phyloP scores from a whole-genome alignment of 192 early-diverging fungal genomes.

The Dissophora globulifera region DNA sequence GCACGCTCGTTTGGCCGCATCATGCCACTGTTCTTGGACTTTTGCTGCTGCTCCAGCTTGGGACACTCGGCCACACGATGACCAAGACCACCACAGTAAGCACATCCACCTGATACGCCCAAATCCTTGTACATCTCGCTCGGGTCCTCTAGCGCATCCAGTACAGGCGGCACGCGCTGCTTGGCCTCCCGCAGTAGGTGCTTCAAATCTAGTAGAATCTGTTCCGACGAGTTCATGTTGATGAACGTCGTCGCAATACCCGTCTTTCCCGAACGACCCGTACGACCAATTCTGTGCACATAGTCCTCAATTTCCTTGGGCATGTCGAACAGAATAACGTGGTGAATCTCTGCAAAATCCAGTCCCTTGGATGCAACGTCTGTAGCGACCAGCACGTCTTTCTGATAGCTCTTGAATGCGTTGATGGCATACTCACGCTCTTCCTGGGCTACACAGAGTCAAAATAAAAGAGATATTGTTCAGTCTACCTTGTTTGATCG shows the following conservation, averaged over 20 bases:
- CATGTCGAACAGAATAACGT: slow-evolving; percentile 99
- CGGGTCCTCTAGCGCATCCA: slow-evolving; percentile 89
- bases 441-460: slow-evolving; percentile 76
- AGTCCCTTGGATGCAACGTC: slow-evolving; percentile 97
- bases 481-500: no score
- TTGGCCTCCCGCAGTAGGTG: slow-evolving; percentile 91
- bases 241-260: slow-evolving; percentile 98
- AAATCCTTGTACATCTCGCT: slow-evolving; percentile 86
- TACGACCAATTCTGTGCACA: slow-evolving; percentile 96
- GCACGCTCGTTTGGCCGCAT: slow-evolving; percentile 45
- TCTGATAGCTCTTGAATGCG: slow-evolving; percentile 88
- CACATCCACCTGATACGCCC: slow-evolving; percentile 79
- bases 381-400: slow-evolving; percentile 96
- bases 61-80: slow-evolving; percentile 92
- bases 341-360: slow-evolving; percentile 95
- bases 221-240: slow-evolving; percentile 90
- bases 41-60: slow-evolving; percentile 80
- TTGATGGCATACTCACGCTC: slow-evolving; percentile 97
- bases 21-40: slow-evolving; percentile 51
- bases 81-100: slow-evolving; percentile 95
- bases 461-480: slow-evolving; percentile 7
- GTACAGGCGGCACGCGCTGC: slow-evolving; percentile 89
- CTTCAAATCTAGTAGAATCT: slow-evolving; percentile 95
- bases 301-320: slow-evolving; percentile 99
- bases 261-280: slow-evolving; percentile 95